Conservation (phyloP, 306 rosid species). For the Rosa chinensis region DNA sequence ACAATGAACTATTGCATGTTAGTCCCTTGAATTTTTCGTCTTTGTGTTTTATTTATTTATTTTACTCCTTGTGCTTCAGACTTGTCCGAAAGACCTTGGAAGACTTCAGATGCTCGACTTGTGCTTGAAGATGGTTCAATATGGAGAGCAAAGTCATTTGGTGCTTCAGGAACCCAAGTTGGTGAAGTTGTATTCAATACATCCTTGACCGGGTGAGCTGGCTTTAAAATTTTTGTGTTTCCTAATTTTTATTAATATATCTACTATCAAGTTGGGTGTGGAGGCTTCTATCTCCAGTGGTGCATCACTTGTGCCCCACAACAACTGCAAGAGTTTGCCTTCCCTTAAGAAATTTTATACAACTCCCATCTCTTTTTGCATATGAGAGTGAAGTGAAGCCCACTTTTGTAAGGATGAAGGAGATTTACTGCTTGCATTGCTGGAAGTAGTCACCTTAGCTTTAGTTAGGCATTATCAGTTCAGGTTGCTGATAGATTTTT, state of each 20-base stretch:
- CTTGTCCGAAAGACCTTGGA: conserved; percentile 81
- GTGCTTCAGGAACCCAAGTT: conserved; percentile 95
- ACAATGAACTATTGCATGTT: background rate
- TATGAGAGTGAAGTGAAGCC: background rate
- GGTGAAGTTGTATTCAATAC: conserved; percentile 98
- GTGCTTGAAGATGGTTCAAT: conserved; percentile 94
- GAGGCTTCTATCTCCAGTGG: background rate
- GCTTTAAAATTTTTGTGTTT: background rate
- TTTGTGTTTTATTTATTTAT: background rate
- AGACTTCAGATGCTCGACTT: conserved; percentile 81
- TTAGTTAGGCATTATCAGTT: background rate
- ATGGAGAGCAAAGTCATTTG: conserved; percentile 95
- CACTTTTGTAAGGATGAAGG: background rate
- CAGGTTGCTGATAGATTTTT: conserved; percentile 12
- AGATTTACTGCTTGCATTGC: background rate
- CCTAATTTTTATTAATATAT: background rate
- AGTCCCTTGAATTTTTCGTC: background rate
- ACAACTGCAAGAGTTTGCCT: background rate
- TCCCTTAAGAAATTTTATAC: background rate
- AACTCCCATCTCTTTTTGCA: background rate
- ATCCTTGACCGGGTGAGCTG: conserved; percentile 79
- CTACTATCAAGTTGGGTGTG: background rate
- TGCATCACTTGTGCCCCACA: background rate
- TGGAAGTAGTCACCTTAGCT: background rate
- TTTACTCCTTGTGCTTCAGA: conserved; percentile 34